phyloP scores from a whole-genome alignment of 73 alveolate genomes.

The Tetrahymena malaccensis region DNA sequence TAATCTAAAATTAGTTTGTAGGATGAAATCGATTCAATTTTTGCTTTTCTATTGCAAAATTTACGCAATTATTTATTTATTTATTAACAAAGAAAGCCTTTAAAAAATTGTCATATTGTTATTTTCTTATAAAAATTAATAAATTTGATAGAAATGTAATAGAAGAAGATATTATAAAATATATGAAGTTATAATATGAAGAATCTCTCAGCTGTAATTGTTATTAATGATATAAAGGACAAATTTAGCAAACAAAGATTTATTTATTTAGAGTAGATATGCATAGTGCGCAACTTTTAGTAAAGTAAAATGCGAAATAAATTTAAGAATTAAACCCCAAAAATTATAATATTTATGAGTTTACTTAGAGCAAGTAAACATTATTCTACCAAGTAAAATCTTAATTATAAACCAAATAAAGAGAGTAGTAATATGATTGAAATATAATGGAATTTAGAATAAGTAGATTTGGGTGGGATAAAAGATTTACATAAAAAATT shows the following conservation, averaged over 20 bases:
- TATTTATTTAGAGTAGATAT: neutral
- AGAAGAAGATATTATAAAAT: neutral
- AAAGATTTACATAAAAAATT: neutral
- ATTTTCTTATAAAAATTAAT: no score
- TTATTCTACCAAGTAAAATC: neutral
- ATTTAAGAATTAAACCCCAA: neutral
- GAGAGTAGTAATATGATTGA: neutral
- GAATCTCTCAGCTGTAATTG: neutral
- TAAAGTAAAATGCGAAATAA: neutral
- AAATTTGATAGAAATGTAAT: neutral
- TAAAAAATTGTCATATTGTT: no score
- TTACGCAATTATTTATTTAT: neutral
- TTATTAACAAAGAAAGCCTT: no score
- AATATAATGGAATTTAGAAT: no score
- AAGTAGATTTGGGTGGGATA: neutral
- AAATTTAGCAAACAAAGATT: no score
- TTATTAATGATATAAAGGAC: neutral
- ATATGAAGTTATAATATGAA: neutral
- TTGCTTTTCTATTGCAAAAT: neutral
- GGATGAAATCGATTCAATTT: neutral
- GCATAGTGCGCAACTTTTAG: neutral
- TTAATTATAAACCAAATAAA: no score
- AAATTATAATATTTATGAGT: neutral
- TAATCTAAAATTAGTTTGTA: neutral
- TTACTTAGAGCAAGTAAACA: neutral